Percentiles rank a stretch among this genome's conserved stretches.
phyloP scores from a whole-genome alignment of 73 alveolate genomes.

The Blepharisma stoltei region DNA sequence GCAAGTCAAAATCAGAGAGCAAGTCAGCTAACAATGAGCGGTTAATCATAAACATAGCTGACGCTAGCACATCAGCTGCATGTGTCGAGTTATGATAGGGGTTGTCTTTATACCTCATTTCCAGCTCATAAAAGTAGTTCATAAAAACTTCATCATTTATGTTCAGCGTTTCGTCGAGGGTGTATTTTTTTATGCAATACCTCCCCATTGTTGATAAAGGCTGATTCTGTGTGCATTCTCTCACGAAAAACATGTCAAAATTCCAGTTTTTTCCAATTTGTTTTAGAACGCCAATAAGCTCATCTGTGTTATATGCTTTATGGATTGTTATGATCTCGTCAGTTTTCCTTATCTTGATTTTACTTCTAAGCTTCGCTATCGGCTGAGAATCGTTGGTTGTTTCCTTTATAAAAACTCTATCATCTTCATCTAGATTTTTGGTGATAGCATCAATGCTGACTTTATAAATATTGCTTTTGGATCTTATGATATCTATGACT shows the following conservation, averaged over 20 bases:
- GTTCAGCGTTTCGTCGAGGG: not conserved
- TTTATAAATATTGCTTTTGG: not conserved
- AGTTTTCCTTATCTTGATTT: not conserved
- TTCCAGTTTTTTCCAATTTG: not conserved
- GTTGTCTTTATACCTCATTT: slow-evolving; percentile 20
- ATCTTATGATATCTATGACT: not conserved
- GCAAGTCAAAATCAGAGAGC: slow-evolving; percentile 22
- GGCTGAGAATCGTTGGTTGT: not conserved
- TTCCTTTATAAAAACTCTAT: not conserved
- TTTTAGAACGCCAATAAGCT: not conserved
- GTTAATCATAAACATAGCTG: not conserved
- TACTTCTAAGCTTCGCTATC: not conserved
- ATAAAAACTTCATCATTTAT: not conserved
- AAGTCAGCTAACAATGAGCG: not conserved
- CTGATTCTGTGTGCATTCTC: not conserved
- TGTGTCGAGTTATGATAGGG: slow-evolving; percentile 24
- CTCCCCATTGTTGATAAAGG: not conserved
- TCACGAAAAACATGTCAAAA: not conserved
- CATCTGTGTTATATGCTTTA: not conserved
- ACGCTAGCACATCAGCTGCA: slow-evolving; percentile 23
- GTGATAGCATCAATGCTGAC: not conserved
- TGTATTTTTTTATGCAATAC: not conserved
- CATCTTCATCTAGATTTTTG: not conserved
- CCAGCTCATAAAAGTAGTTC: not conserved
- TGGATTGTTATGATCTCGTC: not conserved